Evolutionary conservation across 768 basidiomycete genomes (phyloP), one percentile per base, ranked within the genome.

Genomic region (Cystobasidium tubakii): DNA sequence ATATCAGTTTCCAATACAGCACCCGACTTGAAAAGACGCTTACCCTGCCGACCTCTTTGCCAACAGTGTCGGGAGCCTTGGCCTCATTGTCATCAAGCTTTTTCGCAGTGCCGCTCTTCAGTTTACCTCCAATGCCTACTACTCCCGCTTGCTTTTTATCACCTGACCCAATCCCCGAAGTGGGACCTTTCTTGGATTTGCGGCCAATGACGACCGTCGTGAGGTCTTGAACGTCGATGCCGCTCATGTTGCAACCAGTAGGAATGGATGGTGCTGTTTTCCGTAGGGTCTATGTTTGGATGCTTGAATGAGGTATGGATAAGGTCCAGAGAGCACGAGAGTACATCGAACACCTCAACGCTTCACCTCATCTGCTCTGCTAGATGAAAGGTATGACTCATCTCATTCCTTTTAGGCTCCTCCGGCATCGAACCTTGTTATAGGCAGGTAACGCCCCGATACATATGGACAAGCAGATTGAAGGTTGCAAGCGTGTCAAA

Each of bases 51-150:
- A 71, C 69, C 31, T 57, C 69, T 34, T 10, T 29, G 55, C 33
- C 54, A 19, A 71, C 39, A 36, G 50, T 71, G 2, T 71, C 39
- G 1, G 69, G 69, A 17, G 69, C 36, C 36, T 71, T 71, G 21
- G 55, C 21, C 42, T 71, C 69, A 53, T 71, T 60, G 29, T 55
- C 33, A 44, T 71, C 69, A 17, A 71, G 55, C 55, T 71, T 71
- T n/a, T 10, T 25, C 1, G 69, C 69, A 12, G 33, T 31, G 1
- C 55, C 33, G 29, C 36, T 57, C 17, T 71, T 54, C 1, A 71
- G 69, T 21, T 27, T 23, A n/a, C 54, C 55, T 1, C 25, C 29
- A 31, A 71, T 23, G 15, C 69, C 69, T 12, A 53, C 55, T 43
- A 55, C 50, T n/a, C 69, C 69, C 2, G 44, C 3, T 31, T 6